Evolutionary conservation across 495 filamentous ascomycete genomes (phyloP).

Genomic region (Baudoinia panamericana): DNA sequence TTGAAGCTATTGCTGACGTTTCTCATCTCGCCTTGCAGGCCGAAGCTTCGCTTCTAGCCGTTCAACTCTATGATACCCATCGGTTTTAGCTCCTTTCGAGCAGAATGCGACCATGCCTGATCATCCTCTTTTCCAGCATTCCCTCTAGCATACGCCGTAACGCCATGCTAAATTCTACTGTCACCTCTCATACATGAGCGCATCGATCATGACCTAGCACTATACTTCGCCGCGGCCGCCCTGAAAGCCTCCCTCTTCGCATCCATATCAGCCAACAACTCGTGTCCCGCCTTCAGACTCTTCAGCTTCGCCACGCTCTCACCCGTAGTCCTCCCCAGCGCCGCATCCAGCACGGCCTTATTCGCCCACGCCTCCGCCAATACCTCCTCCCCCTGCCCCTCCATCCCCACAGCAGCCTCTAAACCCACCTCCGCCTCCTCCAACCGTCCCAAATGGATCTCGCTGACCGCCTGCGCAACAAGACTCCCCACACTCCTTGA

Average conservation of each 20-base stretch:
- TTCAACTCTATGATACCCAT: neutral
- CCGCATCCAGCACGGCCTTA: slow-evolving; percentile 58
- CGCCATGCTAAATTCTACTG: too few species aligned
- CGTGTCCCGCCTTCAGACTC: slow-evolving; percentile 22
- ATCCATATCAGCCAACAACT: slow-evolving; percentile 23
- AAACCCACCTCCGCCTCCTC: slow-evolving; percentile 83
- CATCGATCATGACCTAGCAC: slow-evolving; percentile 25
- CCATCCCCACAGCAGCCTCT: slow-evolving; percentile 61
- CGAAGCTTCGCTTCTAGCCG: slow-evolving; percentile 71
- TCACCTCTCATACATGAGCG: too few species aligned
- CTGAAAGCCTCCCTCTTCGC: slow-evolving; percentile 31
- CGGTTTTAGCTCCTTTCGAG: too few species aligned
- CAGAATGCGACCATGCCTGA: too few species aligned
- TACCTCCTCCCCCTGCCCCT: slow-evolving; percentile 54
- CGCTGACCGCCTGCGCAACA: slow-evolving; percentile 78
- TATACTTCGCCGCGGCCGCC: slow-evolving; percentile 28
- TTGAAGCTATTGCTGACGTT: too few species aligned
- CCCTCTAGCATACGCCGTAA: neutral
- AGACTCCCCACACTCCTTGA: slow-evolving; percentile 51
- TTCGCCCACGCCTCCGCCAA: slow-evolving; percentile 72
- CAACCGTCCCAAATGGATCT: slow-evolving; percentile 77
- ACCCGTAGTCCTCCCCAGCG: slow-evolving; percentile 53
- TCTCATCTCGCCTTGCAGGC: too few species aligned
- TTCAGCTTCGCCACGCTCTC: slow-evolving; percentile 35
- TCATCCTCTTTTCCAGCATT: too few species aligned